phyloP scores from a whole-genome alignment of 495 filamentous ascomycete genomes.

The Acidiella bohemica region DNA sequence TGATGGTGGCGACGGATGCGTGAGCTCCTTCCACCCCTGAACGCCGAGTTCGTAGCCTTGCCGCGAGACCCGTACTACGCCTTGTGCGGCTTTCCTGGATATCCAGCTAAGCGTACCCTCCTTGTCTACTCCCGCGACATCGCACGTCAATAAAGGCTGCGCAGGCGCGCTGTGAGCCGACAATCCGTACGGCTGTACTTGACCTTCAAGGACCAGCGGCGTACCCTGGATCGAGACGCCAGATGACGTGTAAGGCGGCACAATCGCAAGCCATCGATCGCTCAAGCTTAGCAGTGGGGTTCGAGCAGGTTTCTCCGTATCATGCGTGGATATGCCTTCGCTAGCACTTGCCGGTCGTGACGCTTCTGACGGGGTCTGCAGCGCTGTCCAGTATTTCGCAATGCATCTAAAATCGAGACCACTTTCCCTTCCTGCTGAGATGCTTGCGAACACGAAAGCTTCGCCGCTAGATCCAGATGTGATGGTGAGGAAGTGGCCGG shows the following conservation, averaged over 20 bases:
- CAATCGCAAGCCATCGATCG: constrained; percentile 73
- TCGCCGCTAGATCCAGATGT: constrained; percentile 74
- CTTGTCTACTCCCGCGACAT: constrained; percentile 61
- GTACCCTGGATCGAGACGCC: constrained; percentile 52
- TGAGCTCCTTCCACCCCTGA: constrained; percentile 82
- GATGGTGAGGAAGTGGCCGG: constrained; percentile 52
- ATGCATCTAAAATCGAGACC: constrained; percentile 45
- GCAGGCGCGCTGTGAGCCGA: constrained; percentile 58
- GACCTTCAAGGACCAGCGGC: constrained; percentile 29
- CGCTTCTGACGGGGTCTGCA: constrained; percentile 43
- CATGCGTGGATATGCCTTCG: constrained; percentile 39
- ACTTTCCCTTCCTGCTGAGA: constrained; percentile 22
- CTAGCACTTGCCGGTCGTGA: constrained; percentile 43
- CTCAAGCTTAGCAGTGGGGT: constrained; percentile 62
- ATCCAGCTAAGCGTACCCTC: constrained; percentile 76
- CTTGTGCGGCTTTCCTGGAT: constrained; percentile 76
- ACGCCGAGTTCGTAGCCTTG: constrained; percentile 52
- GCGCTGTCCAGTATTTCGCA: constrained; percentile 75
- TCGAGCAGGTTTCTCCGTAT: constrained; percentile 31
- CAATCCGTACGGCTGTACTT: constrained; percentile 49
- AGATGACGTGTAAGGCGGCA: constrained; percentile 59
- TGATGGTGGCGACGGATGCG: constrained; percentile 44
- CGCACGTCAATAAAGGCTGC: constrained; percentile 58
- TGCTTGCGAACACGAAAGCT: constrained; percentile 53
- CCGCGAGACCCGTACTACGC: constrained; percentile 52